Base-by-base conservation (phyloP, 2,329 filamentous ascomycete genomes). In the Zalaria obscura region DNA sequence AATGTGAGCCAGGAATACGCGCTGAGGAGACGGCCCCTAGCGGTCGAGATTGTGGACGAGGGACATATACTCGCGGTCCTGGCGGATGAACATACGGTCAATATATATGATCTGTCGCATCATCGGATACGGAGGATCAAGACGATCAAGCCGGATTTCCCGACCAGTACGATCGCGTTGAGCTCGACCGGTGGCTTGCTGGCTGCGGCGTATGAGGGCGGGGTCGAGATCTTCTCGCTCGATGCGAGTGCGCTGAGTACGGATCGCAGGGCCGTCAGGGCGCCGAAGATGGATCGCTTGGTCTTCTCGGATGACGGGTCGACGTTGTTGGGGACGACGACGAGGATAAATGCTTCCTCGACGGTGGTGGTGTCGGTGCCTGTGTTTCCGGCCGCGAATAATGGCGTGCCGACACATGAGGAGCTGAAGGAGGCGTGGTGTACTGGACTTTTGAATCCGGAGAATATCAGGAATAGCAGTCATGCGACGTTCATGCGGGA, bases 131-230 rank as follows among this genome's bases (percentile, higher is more conserved):
- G 72, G 47, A 73, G 83, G 47, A 75, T 52, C 8, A 53, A 80
- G 52, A 80, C 81, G 27, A 72, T 93, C 47, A 75, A 83, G 25
- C 69, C 93, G 43, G 83, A 91, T 52, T 80, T 89, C 56, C 74
- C 75, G 33, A 84, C 86, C 4, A 76, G 79, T 41, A 78, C 84
- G 26, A 85, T 94, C 51, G 78, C 83, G 8, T 64, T 94, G 27
- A 88, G 86, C 1, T 83, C 85, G 1, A 83, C 78, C 45, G 85
- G 84, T 33, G 78, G 78, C 25, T 80, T 93, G 3, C 64, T 94
- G 38, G 86, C 86, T n/a, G 80, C 84, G 27, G 85, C 86, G 4
- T 93, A 88, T 57, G 80, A 89, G 56, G 82, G 83, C 37, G 83
- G 83, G 5, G 86, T 93, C 45, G 86, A 93, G 59, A 82, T 94